Evolutionary conservation across 805 yeast genomes (phyloP), one percentile per base, ranked within the genome.

Genomic region (Sugiyamaella americana): DNA sequence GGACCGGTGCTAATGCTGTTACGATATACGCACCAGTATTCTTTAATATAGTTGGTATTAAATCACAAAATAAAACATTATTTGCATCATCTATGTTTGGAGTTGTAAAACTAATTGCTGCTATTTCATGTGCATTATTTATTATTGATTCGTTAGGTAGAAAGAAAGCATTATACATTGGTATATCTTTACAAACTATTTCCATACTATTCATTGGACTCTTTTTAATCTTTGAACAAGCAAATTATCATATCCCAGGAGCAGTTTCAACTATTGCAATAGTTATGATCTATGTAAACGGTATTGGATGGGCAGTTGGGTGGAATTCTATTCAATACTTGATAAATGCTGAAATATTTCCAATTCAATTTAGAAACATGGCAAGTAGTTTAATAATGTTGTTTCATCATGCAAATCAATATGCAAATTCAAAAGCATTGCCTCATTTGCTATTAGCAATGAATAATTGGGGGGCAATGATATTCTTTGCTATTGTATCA

Each of bases 301-400:
- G 82, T 53, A 65, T 69, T 19, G 80, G 80, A 32, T 78, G 82
- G 82, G 72, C 78, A 26, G 58, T 77, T 61, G 82, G 82, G 32
- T 78, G 75, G 72, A 78, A 78, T 61, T 65, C 77, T 0, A 65
- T 76, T 41, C 81, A 77, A 58, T 77, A 76, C 56, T 65, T 77
- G 52, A 61, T 77, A 53, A 76, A 75, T 49, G 69, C 81, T 3
- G 82, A 78, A 56, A 68, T 78, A 44, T 69, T 76, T 57, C 82
- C 82, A 19, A 61, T 76, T 55, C 66, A 71, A 47, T 65, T 73
- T 32, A 67, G 81, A 51, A 69, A 71, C 32, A 61, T 74, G 51
- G 80, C 76, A 22, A 73, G 75, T 40, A 69, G 79, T 2, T 49
- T 73, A 21, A 68, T 74, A 51, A 78, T 78, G 82, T 71, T 69